Conservation (phyloP, 345 rosid genomes). For the Boechera divaricarpa region DNA sequence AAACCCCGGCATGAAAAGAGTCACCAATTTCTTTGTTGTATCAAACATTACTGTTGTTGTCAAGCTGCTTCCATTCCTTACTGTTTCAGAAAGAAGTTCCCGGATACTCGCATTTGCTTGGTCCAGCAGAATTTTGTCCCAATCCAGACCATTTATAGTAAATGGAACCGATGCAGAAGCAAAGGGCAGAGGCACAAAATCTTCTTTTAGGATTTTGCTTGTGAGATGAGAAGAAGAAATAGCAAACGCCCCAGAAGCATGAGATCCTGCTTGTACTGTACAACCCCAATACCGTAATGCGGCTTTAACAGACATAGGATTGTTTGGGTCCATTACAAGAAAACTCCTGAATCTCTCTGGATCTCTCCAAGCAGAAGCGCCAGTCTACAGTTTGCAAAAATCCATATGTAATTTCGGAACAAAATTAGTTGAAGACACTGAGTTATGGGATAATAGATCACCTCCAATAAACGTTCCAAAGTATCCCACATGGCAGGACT, state of each 20-base stretch:
- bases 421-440: neutral
- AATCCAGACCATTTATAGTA: constrained; percentile 50
- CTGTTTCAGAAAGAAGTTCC: constrained; percentile 54
- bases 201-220: constrained; percentile 48
- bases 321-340: constrained; percentile 76
- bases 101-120: constrained; percentile 52
- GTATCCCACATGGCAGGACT: constrained; percentile 79
- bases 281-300: constrained; percentile 88
- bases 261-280: constrained; percentile 78
- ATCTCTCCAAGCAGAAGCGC: constrained; percentile 61
- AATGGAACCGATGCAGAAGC: constrained; percentile 62
- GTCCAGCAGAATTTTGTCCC: constrained; percentile 59
- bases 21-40: constrained; percentile 57
- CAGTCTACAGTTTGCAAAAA: constrained; percentile 54
- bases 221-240: constrained; percentile 44
- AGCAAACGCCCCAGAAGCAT: constrained; percentile 71
- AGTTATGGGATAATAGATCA: constrained; percentile 37
- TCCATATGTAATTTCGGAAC: neutral
- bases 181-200: constrained; percentile 68
- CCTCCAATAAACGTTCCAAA: constrained; percentile 74
- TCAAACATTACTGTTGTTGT: constrained; percentile 64
- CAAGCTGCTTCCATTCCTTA: constrained; percentile 39
- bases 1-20: constrained; percentile 91
- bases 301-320: constrained; percentile 59
- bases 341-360: constrained; percentile 58